Conservation (phyloP, 805 yeast genomes). For the Alloascoidea africana region DNA sequence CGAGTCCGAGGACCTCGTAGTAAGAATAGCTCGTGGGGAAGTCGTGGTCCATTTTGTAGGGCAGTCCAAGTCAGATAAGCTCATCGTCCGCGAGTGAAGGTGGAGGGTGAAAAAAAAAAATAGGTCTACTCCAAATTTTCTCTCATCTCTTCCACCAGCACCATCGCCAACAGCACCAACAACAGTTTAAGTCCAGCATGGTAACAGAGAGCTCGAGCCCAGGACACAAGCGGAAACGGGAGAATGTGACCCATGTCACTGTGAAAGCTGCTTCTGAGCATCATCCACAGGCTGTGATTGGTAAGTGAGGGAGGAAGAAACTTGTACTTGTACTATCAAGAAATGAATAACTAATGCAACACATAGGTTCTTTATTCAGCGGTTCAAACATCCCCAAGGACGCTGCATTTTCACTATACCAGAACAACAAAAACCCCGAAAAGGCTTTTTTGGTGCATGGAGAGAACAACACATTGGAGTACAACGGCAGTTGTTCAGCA, state of each 20-base stretch:
- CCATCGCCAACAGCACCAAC: too few species aligned
- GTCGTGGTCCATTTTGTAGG: constrained; percentile 6
- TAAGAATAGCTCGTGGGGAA: constrained; percentile 16
- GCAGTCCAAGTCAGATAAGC: background rate
- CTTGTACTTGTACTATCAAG: constrained; percentile 2
- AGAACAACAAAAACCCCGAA: constrained; percentile 24
- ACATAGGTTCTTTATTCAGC: constrained; percentile 62
- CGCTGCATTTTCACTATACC: constrained; percentile 48
- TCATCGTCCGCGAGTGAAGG: constrained; percentile 2
- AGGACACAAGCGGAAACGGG: background rate
- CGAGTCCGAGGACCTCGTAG: constrained; percentile 46
- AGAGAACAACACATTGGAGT: constrained; percentile 57
- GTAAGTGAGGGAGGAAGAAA: background rate
- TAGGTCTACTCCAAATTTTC: background rate
- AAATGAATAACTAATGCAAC: background rate
- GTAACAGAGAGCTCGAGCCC: background rate
- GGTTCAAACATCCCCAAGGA: constrained; percentile 50
- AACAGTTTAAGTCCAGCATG: too few species aligned
- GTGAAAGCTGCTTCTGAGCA: background rate
- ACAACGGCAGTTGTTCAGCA: constrained; percentile 37
- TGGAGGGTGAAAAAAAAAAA: background rate
- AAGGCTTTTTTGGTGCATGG: constrained; percentile 66
- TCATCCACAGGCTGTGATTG: background rate
- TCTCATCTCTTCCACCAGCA: background rate
- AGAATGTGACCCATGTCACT: constrained; percentile 1